Conservation (phyloP, 192 early-diverging fungal genomes). For the Coemansia sp. region DNA sequence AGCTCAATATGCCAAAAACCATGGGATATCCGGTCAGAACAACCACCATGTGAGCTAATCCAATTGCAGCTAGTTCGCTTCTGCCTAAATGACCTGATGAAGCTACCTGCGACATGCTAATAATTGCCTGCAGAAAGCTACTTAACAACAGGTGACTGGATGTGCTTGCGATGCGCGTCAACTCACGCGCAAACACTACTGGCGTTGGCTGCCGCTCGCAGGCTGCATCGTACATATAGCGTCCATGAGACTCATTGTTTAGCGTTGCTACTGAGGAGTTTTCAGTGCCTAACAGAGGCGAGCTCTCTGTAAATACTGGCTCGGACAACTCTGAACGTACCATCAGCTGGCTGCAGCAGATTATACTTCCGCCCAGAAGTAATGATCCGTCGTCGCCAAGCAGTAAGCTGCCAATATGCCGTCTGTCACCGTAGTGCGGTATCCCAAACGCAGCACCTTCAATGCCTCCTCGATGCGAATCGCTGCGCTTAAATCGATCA, state of each 20-base stretch:
- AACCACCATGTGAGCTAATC: constrained; percentile 72
- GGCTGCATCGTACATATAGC: neutral
- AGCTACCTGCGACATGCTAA: constrained; percentile 66
- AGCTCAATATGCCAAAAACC: constrained; percentile 67
- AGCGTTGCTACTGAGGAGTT: constrained; percentile 12
- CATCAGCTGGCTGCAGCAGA: neutral
- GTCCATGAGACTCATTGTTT: neutral
- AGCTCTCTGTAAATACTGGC: constrained; percentile 11
- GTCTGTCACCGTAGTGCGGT: neutral
- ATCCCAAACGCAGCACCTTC: constrained; percentile 3
- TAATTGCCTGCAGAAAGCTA: constrained; percentile 62
- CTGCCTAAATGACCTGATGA: constrained; percentile 65
- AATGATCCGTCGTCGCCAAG: constrained; percentile 7
- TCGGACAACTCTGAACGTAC: neutral
- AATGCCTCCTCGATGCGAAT: neutral
- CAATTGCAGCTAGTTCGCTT: constrained; percentile 66
- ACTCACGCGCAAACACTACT: constrained; percentile 18
- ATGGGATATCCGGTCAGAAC: constrained; percentile 71
- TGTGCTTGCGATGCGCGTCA: constrained; percentile 14
- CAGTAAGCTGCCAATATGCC: constrained; percentile 9
- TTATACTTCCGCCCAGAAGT: constrained; percentile 6
- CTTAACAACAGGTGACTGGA: constrained; percentile 58
- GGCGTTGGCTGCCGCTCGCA: constrained; percentile 14
- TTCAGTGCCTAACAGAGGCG: constrained; percentile 19
- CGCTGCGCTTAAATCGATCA: constrained; percentile 1